These are phyloP conservation scores for Akanthomyces uredinophilus DNA, from an alignment of 2,329 filamentous ascomycete genomes.

Conservation along the genomic window DNA sequence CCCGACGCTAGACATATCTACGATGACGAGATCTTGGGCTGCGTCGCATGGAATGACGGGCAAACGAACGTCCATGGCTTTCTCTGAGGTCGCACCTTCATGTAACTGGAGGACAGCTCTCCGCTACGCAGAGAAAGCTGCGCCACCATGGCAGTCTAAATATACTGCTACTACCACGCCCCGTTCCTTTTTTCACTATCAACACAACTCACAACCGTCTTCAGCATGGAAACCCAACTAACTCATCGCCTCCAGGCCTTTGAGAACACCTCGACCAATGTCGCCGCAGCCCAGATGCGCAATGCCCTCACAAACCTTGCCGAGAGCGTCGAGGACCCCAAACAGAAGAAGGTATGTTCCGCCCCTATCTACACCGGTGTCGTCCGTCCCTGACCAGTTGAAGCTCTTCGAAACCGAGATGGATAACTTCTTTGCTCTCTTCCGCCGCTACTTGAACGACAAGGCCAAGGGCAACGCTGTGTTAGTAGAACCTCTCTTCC, in stretches of 20 bases:
- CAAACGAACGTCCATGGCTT: neutral
- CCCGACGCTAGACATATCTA: neutral
- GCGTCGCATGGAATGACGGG: neutral
- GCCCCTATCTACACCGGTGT: neutral
- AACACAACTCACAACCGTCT: neutral
- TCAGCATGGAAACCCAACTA: slow-evolving; percentile 20
- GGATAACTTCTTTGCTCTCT: slow-evolving; percentile 99
- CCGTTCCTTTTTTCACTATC: neutral
- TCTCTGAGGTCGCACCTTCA: neutral
- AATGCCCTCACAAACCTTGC: slow-evolving; percentile 90
- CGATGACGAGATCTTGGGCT: neutral
- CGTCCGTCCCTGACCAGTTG: slow-evolving; percentile 11
- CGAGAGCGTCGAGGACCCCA: slow-evolving; percentile 80
- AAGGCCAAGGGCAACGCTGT: slow-evolving; percentile 96
- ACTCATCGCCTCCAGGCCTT: slow-evolving; percentile 64
- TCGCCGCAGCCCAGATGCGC: slow-evolving; percentile 98
- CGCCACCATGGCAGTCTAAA: neutral
- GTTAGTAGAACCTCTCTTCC: slow-evolving; percentile 40
- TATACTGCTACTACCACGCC: neutral
- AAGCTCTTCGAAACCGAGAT: slow-evolving; percentile 97
- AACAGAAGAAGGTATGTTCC: slow-evolving; percentile 69
- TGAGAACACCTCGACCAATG: slow-evolving; percentile 97
- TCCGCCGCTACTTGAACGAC: slow-evolving; percentile 97
- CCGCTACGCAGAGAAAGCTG: neutral
- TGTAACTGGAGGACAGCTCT: slow-evolving; percentile 10